Conservation (phyloP, 495 filamentous ascomycete species). For the Niebla homalea region DNA sequence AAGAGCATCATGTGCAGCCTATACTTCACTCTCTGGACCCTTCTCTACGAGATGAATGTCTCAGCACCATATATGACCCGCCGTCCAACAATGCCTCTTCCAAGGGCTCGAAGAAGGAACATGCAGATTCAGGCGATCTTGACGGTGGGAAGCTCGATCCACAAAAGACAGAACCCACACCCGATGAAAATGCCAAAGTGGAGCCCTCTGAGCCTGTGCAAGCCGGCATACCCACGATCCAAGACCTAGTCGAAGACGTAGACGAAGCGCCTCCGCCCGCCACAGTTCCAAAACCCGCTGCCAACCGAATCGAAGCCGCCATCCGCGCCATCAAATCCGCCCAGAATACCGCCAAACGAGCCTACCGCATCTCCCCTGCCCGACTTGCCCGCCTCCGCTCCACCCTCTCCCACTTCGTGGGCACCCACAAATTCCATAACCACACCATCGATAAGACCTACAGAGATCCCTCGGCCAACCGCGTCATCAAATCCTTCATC, state of each 20-base stretch:
- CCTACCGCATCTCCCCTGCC: constrained; percentile 62
- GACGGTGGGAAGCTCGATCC: too few relatives aligned
- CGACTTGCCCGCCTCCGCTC: constrained; percentile 61
- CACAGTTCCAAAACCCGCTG: too few relatives aligned
- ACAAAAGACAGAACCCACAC: too few relatives aligned
- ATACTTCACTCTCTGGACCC: constrained; percentile 46
- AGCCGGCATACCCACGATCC: too few relatives aligned
- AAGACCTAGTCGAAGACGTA: too few relatives aligned
- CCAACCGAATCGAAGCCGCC: constrained; percentile 34
- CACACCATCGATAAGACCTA: constrained; percentile 80
- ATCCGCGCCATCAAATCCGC: constrained; percentile 65
- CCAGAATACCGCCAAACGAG: constrained; percentile 61
- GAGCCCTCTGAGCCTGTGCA: background rate
- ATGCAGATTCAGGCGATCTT: too few relatives aligned
- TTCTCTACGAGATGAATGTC: constrained; percentile 25
- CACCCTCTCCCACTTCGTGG: constrained; percentile 55
- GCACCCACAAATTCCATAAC: constrained; percentile 87
- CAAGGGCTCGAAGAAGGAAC: too few relatives aligned
- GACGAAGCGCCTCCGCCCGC: too few relatives aligned
- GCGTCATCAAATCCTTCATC: constrained; percentile 80
- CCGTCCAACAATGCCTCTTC: too few relatives aligned
- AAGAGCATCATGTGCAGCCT: constrained; percentile 61
- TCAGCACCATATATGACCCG: constrained; percentile 26
- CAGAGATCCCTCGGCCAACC: constrained; percentile 67
- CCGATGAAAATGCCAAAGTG: background rate